phyloP scores from a whole-genome alignment of 768 basidiomycete species.

The Pulveroboletus sp. region DNA sequence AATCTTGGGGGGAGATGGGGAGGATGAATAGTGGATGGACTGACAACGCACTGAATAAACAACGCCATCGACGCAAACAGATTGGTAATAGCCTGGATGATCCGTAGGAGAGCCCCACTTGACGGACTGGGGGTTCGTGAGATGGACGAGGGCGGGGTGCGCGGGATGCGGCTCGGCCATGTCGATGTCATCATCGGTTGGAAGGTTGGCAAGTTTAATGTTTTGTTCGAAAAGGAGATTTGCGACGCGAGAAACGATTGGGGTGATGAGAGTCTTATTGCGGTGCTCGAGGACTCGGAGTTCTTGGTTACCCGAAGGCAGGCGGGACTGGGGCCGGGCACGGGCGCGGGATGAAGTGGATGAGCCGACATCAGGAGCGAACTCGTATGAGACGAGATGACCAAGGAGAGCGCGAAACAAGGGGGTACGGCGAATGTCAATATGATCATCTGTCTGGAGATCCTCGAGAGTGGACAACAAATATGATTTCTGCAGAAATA shows the following conservation, averaged over 20 bases:
- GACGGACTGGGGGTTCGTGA: slow-evolving; percentile 31
- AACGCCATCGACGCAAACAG: slow-evolving; percentile 54
- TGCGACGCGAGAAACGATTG: slow-evolving; percentile 44
- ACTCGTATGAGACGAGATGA: slow-evolving; percentile 21
- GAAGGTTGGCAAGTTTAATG: slow-evolving; percentile 37
- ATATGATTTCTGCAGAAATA: slow-evolving; percentile 40
- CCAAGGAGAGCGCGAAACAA: slow-evolving; percentile 36
- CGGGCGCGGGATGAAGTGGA: slow-evolving; percentile 21
- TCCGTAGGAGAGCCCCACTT: slow-evolving; percentile 31
- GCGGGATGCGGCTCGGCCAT: slow-evolving; percentile 12
- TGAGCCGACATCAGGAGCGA: slow-evolving; percentile 9
- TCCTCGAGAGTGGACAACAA: slow-evolving; percentile 36
- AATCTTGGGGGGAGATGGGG: slow-evolving; percentile 36
- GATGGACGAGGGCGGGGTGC: slow-evolving; percentile 20
- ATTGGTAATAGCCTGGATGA: slow-evolving; percentile 35
- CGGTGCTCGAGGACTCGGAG: slow-evolving; percentile 36
- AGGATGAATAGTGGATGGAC: background rate
- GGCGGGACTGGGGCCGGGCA: slow-evolving; percentile 10
- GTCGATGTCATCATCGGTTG: slow-evolving; percentile 26
- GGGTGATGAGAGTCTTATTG: slow-evolving; percentile 41
- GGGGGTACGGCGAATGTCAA: slow-evolving; percentile 39
- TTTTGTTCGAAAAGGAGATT: slow-evolving; percentile 44
- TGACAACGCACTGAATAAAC: slow-evolving; percentile 45
- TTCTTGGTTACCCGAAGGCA: slow-evolving; percentile 16
- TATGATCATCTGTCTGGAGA: slow-evolving; percentile 30